Base-by-base conservation (phyloP, 2,329 filamentous ascomycete species). In the Sordariomycetes sp. region DNA sequence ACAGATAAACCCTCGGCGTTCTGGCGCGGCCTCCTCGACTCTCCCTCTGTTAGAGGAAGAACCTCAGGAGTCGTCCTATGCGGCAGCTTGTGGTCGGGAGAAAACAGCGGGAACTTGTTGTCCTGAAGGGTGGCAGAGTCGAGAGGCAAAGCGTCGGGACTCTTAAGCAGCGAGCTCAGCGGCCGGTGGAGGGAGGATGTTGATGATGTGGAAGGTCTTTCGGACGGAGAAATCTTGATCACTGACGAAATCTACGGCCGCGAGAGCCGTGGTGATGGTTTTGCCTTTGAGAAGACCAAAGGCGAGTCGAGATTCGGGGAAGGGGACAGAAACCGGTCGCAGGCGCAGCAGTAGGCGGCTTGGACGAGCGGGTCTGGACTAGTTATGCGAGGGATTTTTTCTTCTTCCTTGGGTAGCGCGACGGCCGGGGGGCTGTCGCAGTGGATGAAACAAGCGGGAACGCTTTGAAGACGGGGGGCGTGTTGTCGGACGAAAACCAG, bases 21-120 rank as follows among this genome's bases (percentile, higher is more conserved):
- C 84, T 88, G 89, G 86, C 90, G 87, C 90, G 89, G 89, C 87
- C 90, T 92, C 87, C 87, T 90, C 88, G 90, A 96, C 90, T 94
- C 94, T 95, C 92, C 94, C 94, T 91, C 92, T 75, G 78, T 79
- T 78, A 94, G 92, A 96, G 91, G 92, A 97, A 97, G 92, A 95
- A 91, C 87, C 88, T 85, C 82, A 83, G 84, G 86, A 86, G 83
- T 83, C 85, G 87, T 95, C 89, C 90, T 97, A 99, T 99, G 92
- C 94, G 94, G 94, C 94, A 97, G 92, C 89, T 95, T 87, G 82
- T 78, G 75, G 73, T 76, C 75, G 75, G 80, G 74, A 72, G 80
- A 75, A 70, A 76, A 80, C 72, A 78, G 80, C 72, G 72, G 69
- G 65, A 76, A 66, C 61, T 72, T 70, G 70, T 76, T 70, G 67